Percentiles rank a stretch among this genome's conserved stretches.
Conservation (phyloP, 306 rosid species). For the Citrullus mucosospermus region DNA sequence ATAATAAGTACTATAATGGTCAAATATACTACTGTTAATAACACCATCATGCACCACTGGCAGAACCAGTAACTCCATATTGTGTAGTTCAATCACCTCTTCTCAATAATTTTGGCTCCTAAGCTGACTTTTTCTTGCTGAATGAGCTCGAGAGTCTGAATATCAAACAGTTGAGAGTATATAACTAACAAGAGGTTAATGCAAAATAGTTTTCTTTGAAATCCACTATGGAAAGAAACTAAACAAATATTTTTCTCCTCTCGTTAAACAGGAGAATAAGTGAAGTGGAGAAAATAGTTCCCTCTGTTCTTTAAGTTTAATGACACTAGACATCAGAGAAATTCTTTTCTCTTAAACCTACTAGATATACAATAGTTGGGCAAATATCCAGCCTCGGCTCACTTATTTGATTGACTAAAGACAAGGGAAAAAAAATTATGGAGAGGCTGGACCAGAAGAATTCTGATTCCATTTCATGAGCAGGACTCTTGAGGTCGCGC, state of each 20-base stretch:
- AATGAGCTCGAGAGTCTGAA: constrained; percentile 61
- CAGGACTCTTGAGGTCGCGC: background rate
- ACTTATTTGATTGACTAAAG: background rate
- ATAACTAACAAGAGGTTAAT: background rate
- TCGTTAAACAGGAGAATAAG: background rate
- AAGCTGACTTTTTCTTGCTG: constrained; percentile 55
- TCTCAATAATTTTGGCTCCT: constrained; percentile 45
- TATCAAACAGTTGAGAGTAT: constrained; percentile 14
- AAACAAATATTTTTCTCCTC: background rate
- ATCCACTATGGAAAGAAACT: background rate
- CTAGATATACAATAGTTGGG: background rate
- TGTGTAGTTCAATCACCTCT: constrained; percentile 40
- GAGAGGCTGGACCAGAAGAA: background rate
- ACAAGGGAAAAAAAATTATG: background rate
- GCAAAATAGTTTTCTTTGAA: background rate
- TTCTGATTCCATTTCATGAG: background rate
- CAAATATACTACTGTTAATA: constrained; percentile 17
- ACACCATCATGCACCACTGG: background rate
- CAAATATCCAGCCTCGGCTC: background rate
- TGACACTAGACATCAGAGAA: constrained; percentile 2
- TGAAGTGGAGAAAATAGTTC: background rate
- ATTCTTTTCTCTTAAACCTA: background rate
- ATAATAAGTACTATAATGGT: constrained; percentile 43
- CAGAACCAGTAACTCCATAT: background rate
- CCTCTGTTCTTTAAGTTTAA: background rate